Conservation (phyloP, 177 flowering plant genomes). For the Vitis hybrid region DNA sequence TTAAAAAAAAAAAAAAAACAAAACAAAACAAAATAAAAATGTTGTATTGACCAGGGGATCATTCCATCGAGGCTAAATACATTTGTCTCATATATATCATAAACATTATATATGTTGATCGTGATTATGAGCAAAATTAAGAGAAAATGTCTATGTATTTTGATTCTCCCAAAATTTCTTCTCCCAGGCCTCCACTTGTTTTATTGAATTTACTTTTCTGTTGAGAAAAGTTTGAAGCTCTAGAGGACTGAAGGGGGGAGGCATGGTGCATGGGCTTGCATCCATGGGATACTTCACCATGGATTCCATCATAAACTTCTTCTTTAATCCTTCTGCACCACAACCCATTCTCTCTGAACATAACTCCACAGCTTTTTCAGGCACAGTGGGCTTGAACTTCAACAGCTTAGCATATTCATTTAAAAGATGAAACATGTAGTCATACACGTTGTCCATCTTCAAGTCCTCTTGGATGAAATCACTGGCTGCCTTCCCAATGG, state of each 20-base stretch:
- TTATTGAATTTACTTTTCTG: slow-evolving; percentile 20
- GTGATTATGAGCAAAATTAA: no score
- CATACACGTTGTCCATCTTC: slow-evolving; percentile 42
- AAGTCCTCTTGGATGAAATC: slow-evolving; percentile 26
- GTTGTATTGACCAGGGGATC: no score
- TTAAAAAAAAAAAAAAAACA: no score
- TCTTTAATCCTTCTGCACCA: slow-evolving; percentile 13
- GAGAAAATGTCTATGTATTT: no score
- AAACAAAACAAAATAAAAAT: no score
- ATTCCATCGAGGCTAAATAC: no score
- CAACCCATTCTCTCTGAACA: slow-evolving; percentile 36
- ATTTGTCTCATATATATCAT: no score
- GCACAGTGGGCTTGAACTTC: slow-evolving; percentile 27
- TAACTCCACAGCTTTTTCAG: slow-evolving; percentile 19
- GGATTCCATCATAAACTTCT: slow-evolving; percentile 29
- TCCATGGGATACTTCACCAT: slow-evolving; percentile 28
- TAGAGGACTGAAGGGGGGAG: slow-evolving; percentile 29
- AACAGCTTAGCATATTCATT: slow-evolving; percentile 34
- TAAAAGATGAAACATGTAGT: slow-evolving; percentile 42
- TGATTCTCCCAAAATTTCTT: slow-evolving; percentile 16
- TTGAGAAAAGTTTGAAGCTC: slow-evolving; percentile 11
- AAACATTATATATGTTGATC: no score
- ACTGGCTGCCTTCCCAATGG: slow-evolving; percentile 32
- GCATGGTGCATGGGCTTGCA: slow-evolving; percentile 32
- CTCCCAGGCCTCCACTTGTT: slow-evolving; percentile 33